A percentile compares a stretch with the other conserved stretches of the same genome.
phyloP scores from a whole-genome alignment of 1,284 basidiomycete species.

The Cryptococcus sp. region DNA sequence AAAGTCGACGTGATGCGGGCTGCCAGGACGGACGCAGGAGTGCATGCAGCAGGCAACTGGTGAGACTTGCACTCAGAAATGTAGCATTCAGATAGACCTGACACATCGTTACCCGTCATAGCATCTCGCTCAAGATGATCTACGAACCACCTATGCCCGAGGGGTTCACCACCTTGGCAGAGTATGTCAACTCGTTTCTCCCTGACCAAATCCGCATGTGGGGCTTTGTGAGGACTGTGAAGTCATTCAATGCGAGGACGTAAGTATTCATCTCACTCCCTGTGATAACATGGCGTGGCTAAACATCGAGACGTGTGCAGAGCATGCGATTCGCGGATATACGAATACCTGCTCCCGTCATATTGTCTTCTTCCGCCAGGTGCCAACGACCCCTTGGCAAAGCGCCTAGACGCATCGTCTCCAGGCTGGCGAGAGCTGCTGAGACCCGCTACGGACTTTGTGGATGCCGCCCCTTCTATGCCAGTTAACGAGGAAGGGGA shows the following conservation, averaged over 20 bases:
- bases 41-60: conserved; percentile 92
- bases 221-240: conserved; percentile 84
- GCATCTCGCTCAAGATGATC: conserved; percentile 84
- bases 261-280: conserved; percentile 53
- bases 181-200: conserved; percentile 80
- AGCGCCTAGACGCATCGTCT: conserved; percentile 52
- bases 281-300: conserved; percentile 3
- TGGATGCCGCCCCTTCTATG: conserved; percentile 47
- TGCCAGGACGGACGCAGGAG: conserved; percentile 94
- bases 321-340: conserved; percentile 88
- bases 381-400: conserved; percentile 66
- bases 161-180: conserved; percentile 60
- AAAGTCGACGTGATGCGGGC: conserved; percentile 86
- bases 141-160: conserved; percentile 68
- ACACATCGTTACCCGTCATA: conserved; percentile 7
- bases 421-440: conserved; percentile 47
- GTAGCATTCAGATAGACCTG: conserved; percentile 49
- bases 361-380: conserved; percentile 92
- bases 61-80: conserved; percentile 13
- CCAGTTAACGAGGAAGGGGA: conserved; percentile 26
- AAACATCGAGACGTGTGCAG: conserved; percentile 51
- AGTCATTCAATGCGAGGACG: conserved; percentile 89
- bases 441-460: conserved; percentile 37
- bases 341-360: conserved; percentile 95
- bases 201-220: conserved; percentile 91